Conservation (phyloP, 345 rosid genomes). For the Camelina neglecta region DNA sequence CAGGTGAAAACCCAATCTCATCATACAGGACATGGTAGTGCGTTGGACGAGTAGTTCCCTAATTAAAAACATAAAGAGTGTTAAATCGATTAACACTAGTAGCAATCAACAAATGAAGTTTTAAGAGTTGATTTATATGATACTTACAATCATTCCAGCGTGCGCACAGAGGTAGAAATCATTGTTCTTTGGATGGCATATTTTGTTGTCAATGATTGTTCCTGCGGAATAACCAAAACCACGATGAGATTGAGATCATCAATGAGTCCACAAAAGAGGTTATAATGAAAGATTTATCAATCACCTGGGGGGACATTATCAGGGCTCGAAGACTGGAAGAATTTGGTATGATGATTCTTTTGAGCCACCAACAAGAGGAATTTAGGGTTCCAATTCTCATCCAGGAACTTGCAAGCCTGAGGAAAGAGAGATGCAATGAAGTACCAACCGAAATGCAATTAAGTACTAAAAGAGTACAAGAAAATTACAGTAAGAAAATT, state of each 20-base stretch:
- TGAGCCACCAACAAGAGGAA: conserved; percentile 86
- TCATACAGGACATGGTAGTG: conserved; percentile 48
- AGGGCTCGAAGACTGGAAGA: conserved; percentile 62
- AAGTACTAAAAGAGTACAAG: neutral
- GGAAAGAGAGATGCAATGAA: conserved; percentile 22
- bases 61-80: conserved; percentile 12
- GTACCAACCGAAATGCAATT: conserved; percentile 4
- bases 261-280: neutral
- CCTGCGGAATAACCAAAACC: conserved; percentile 31
- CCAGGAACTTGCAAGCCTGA: conserved; percentile 82
- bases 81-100: neutral
- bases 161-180: conserved; percentile 49
- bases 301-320: conserved; percentile 95
- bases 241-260: conserved; percentile 8
- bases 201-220: conserved; percentile 44
- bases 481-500: neutral
- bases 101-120: neutral
- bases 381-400: conserved; percentile 64
- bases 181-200: conserved; percentile 44
- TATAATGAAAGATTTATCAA: conserved; percentile 1
- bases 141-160: conserved; percentile 48
- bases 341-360: conserved; percentile 89
- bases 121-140: conserved; percentile 2
- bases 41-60: conserved; percentile 48
- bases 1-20: conserved; percentile 43